Evolutionary conservation across 2,329 filamentous ascomycete species (phyloP).

Genomic region (Ascochyta fabae): DNA sequence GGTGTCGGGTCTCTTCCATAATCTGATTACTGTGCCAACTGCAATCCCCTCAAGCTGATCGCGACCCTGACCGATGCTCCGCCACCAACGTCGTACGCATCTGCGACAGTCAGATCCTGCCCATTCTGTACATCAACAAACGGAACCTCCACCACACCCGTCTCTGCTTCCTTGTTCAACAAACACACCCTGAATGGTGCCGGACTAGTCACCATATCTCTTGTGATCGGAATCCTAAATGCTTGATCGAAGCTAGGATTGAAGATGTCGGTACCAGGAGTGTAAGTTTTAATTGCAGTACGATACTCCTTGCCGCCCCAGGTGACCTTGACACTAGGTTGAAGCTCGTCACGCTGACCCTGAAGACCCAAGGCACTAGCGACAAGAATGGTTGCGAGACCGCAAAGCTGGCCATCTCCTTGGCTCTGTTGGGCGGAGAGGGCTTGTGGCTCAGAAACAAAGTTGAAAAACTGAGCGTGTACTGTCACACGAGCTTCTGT

Average conservation of each 20-base stretch:
- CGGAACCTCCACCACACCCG: constrained; percentile 33
- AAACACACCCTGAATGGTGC: constrained; percentile 34
- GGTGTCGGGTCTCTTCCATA: too few species aligned
- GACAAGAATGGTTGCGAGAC: constrained; percentile 54
- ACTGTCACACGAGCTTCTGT: constrained; percentile 48
- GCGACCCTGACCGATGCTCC: constrained; percentile 33
- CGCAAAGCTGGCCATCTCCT: constrained; percentile 44
- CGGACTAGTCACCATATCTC: constrained; percentile 33
- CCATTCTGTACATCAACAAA: constrained; percentile 36
- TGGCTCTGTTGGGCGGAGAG: constrained; percentile 40
- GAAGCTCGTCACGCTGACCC: constrained; percentile 53
- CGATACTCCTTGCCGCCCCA: constrained; percentile 53
- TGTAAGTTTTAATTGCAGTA: constrained; percentile 53
- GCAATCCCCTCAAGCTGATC: constrained; percentile 34
- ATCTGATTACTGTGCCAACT: constrained; percentile 17
- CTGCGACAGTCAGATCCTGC: constrained; percentile 27
- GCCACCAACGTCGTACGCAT: constrained; percentile 35
- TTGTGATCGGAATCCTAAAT: constrained; percentile 53
- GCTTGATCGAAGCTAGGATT: constrained; percentile 57
- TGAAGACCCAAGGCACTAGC: constrained; percentile 52
- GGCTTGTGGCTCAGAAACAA: constrained; percentile 46
- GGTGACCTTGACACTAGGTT: constrained; percentile 55
- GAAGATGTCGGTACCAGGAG: constrained; percentile 56
- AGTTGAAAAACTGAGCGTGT: constrained; percentile 51
- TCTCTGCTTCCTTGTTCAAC: constrained; percentile 38